A percentile compares a stretch with the other conserved stretches of the same genome.
These are phyloP conservation scores for Sordaria brevicollis DNA, from an alignment of 495 filamentous ascomycete genomes.

Conservation along the genomic window DNA sequence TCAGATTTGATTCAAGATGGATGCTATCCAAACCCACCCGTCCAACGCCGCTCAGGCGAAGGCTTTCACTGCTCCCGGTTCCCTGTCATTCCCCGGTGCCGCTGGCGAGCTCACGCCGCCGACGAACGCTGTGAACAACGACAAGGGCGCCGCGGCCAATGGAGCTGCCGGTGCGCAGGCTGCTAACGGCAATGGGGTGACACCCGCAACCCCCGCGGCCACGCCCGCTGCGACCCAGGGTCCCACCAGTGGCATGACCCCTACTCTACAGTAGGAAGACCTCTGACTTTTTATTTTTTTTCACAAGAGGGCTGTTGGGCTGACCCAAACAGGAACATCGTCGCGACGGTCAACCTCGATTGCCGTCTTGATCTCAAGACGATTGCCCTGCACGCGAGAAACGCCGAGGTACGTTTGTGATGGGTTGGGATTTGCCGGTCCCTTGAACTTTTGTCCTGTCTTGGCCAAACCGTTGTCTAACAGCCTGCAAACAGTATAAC, in stretches of 20 bases:
- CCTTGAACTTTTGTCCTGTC: conserved; percentile 28
- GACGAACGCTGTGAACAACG: conserved; percentile 41
- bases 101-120: conserved; percentile 73
- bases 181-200: conserved; percentile 69
- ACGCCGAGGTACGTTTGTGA: conserved; percentile 64
- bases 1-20: conserved; percentile 48
- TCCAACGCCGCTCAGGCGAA: conserved; percentile 80
- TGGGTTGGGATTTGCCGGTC: conserved; percentile 6
- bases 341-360: conserved; percentile 97
- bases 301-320: conserved; percentile 32
- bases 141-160: conserved; percentile 37
- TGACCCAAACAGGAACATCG: conserved; percentile 88
- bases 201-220: conserved; percentile 89
- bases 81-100: conserved; percentile 81
- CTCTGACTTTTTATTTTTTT: conserved; percentile 15
- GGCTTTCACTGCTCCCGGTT: conserved; percentile 80
- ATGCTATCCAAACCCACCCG: conserved; percentile 81
- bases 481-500: conserved; percentile 22
- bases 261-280: conserved; percentile 94
- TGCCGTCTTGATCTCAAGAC: conserved; percentile 98
- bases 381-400: conserved; percentile 94
- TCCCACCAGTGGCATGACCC: conserved; percentile 79
- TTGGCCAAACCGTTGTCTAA: conserved; percentile 22
- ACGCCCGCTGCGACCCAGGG: conserved; percentile 71
- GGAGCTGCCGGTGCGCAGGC: conserved; percentile 48